Base-by-base conservation (phyloP, 2,329 filamentous ascomycete species). In the Fusarium sacchari region DNA sequence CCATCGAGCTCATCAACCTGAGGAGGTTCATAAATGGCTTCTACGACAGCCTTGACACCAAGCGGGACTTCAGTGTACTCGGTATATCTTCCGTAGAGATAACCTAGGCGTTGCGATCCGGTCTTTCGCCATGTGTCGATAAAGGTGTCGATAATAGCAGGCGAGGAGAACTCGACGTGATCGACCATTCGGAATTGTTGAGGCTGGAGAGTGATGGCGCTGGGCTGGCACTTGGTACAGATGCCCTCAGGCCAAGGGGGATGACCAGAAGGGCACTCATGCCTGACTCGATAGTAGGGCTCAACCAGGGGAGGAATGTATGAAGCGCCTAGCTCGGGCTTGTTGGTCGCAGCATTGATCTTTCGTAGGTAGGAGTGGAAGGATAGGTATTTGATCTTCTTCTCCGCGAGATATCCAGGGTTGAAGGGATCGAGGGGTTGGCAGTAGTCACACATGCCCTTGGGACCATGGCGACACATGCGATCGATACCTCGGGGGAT, bases 371-470 rank as follows among this genome's bases (percentile, higher is more conserved):
- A 92, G 9, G 95, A 93, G 83, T 99, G 96, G 84, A 98, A 98
- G 1, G 96, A 98, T 34, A 96, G 88, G 82, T 99, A 97, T 83
- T 99, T 99, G 88, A 99, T 98, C 88, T 98, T 98, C 87, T 96
- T 97, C 77, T 99, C 96, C 36, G 90, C 90, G 24, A 99, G 88
- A 78, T 98, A 98, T 63, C 91, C 91, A n/a, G 92, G 83, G 79
- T 97, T 92, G 83, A 97, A 99, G 2, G 96, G 96, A 79, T 99
- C 96, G 57, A 98, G 85, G 0, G 97, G 97, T 90, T 97, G 97
- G 85, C 96, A 99, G 84, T 98, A 97, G 84, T 99, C 96, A 83
- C 96, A 99, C 96, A 99, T 99, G 81, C 96, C 96, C 84, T 97
- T 98, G 58, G 93, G 92, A 3, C 96, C 96, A 81, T 99, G 96